Conservation (phyloP, 2,329 filamentous ascomycete genomes). For the Cytospora chrysosperma region DNA sequence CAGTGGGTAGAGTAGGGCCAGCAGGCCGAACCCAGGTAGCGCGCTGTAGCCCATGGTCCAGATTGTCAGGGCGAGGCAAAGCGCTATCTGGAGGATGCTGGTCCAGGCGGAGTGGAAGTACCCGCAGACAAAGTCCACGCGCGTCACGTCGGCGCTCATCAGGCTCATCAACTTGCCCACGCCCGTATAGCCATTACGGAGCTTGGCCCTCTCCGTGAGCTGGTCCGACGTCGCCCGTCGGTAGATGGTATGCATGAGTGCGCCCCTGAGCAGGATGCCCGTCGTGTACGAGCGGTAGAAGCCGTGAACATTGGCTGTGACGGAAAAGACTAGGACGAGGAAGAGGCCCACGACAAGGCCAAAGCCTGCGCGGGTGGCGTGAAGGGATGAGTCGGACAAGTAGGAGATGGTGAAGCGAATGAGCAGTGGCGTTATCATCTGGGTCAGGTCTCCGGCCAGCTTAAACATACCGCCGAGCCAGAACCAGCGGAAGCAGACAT, state of each 20-base stretch:
- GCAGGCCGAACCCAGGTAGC: conserved; percentile 30
- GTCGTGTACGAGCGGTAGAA: conserved; percentile 29
- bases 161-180: conserved; percentile 34
- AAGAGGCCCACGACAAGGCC: conserved; percentile 31
- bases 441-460: conserved; percentile 29
- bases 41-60: conserved; percentile 31
- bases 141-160: conserved; percentile 35
- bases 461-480: conserved; percentile 33
- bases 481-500: conserved; percentile 34
- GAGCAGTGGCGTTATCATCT: conserved; percentile 30
- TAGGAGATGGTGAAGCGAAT: conserved; percentile 29
- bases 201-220: conserved; percentile 24
- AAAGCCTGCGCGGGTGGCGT: conserved; percentile 27
- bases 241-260: conserved; percentile 28
- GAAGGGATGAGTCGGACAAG: conserved; percentile 27
- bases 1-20: conserved; percentile 29
- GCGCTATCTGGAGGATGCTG: conserved; percentile 32
- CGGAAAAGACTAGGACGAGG: conserved; percentile 28
- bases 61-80: conserved; percentile 30
- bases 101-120: conserved; percentile 35
- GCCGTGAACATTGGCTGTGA: conserved; percentile 31
- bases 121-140: conserved; percentile 34
- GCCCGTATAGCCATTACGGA: conserved; percentile 26
- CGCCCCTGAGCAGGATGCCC: conserved; percentile 26
- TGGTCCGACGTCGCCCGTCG: conserved; percentile 27